Base-by-base conservation (phyloP, 2,329 filamentous ascomycete genomes). In the Penicillium sp. region DNA sequence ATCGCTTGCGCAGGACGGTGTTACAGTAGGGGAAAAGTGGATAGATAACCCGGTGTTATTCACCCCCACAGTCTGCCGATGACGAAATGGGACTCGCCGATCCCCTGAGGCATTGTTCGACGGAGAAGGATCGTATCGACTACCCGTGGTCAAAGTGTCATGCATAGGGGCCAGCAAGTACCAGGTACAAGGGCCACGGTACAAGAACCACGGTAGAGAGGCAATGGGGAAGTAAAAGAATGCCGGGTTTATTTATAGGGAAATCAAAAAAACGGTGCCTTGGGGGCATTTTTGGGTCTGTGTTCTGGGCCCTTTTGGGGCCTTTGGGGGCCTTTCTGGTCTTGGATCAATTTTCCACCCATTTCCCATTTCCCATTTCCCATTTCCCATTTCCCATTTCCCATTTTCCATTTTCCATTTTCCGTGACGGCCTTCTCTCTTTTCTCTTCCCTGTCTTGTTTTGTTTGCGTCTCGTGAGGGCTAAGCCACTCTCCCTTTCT, bases 201-300 rank as follows among this genome's bases (percentile, higher is more conserved):
- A 4, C 28, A 5, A 13, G 28, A 7, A 28, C 9, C 7, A 27
- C 7, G 25, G 25, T 27, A 27, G 25, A 27, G 25, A 7, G 27
- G 7, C 9, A 8, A 28, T 9, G 27, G 10, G 14, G 13, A 35
- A 39, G 30, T 22, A 22, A 27, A 44, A 38, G 50, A 22, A 51
- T 51, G 51, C 45, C 44, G 27, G 28, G 27, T 50, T 57, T 53
- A 50, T 56, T 54, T 58, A 60, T 55, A 51, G 47, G 50, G 31
- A 3, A 41, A 55, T 28, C 5, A 48, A 54, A 41, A 57, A 53
- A 41, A 44, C 25, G 28, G 24, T 22, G 36, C 20, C 36, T 25
- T 20, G 36, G 18, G 30, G 31, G 5, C 14, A 33, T 16, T 16
- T 33, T 13, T 9, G 16, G 16, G 2, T 4, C 4, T 10, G 16